These are phyloP conservation scores for Lathyrus sativus DNA, from an alignment of 306 rosid species.

Conservation along the genomic window DNA sequence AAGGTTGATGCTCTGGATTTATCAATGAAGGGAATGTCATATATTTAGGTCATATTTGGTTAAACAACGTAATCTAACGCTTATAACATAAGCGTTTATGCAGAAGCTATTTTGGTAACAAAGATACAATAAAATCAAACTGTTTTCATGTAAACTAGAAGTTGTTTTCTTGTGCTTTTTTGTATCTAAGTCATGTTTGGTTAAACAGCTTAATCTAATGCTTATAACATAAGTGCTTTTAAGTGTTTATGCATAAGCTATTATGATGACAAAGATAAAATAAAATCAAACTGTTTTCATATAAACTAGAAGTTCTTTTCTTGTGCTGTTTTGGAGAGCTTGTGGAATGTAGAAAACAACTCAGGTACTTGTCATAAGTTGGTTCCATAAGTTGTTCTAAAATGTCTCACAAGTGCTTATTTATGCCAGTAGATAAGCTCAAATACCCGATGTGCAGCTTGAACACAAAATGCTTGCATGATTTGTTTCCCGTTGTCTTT, in stretches of 20 bases:
- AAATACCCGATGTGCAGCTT: slow-evolving; percentile 5
- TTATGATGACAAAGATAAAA: background rate
- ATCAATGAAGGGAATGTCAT: slow-evolving; percentile 7
- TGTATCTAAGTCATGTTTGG: background rate
- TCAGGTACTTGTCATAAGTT: background rate
- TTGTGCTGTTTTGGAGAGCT: background rate
- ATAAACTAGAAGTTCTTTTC: background rate
- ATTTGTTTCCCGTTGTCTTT: slow-evolving; percentile 12
- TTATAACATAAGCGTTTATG: background rate
- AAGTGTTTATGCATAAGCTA: background rate
- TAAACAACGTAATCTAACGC: background rate
- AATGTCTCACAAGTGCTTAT: background rate
- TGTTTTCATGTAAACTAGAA: background rate
- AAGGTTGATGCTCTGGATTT: slow-evolving; percentile 9
- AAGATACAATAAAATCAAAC: background rate
- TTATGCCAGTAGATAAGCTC: background rate
- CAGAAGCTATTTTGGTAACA: background rate
- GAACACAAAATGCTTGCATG: slow-evolving; percentile 1
- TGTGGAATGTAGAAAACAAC: background rate
- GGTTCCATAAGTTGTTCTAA: background rate
- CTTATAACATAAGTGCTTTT: background rate
- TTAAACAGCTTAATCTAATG: background rate
- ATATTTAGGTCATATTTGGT: background rate
- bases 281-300: background rate
- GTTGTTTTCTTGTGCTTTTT: background rate